These are phyloP conservation scores for Zasmidium citrigriseum DNA, from an alignment of 2,329 filamentous ascomycete species.

Conservation along the genomic window DNA sequence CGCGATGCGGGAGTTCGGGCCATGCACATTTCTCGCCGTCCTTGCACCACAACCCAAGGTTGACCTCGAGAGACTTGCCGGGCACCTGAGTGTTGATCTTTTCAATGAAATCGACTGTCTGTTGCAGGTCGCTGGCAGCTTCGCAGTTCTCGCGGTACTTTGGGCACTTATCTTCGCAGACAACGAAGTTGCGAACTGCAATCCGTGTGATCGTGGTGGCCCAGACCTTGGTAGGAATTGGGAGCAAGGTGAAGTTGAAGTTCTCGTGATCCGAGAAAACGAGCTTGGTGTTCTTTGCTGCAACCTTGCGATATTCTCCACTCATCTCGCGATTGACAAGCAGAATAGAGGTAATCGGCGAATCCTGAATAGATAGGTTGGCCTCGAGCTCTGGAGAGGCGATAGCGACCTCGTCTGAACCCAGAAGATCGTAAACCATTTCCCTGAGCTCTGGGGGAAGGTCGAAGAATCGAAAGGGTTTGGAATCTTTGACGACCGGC, in stretches of 20 bases:
- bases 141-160: not conserved
- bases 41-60: constrained; percentile 6
- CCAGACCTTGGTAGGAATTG: not conserved
- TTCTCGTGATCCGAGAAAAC: constrained; percentile 4
- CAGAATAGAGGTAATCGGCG: not conserved
- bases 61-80: not conserved
- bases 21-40: not conserved
- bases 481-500: no score
- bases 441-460: constrained; percentile 2
- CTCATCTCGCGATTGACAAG: not conserved
- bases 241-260: constrained; percentile 3
- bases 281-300: not conserved
- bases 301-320: not conserved
- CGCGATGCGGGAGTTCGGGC: constrained; percentile 1
- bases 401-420: not conserved
- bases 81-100: not conserved
- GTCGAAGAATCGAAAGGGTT: constrained; percentile 2
- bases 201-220: not conserved
- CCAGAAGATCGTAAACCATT: not conserved
- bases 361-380: not conserved
- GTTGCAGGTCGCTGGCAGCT: not conserved
- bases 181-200: constrained; percentile 1
- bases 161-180: constrained; percentile 2
- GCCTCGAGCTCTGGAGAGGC: not conserved
- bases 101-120: not conserved